Conservation (phyloP, 192 early-diverging fungal genomes). For the Jimgerdemannia flammicorona region DNA sequence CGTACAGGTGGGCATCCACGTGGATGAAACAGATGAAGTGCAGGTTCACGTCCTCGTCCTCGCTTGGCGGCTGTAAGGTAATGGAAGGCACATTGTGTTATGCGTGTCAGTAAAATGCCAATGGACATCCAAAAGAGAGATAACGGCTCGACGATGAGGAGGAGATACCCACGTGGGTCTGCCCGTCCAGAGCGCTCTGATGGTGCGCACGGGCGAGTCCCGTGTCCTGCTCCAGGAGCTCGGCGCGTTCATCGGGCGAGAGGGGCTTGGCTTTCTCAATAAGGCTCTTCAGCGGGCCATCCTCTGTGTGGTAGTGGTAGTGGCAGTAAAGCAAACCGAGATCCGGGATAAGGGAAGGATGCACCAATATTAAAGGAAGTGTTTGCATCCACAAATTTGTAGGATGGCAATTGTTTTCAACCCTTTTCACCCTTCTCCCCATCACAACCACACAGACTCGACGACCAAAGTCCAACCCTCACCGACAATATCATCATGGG, state of each 20-base stretch:
- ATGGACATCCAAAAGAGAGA: no score
- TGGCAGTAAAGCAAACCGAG: neutral
- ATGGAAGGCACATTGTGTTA: neutral
- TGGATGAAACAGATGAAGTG: slow-evolving; percentile 89
- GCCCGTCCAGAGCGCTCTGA: slow-evolving; percentile 52
- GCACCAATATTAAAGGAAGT: no score
- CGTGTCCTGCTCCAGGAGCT: slow-evolving; percentile 59
- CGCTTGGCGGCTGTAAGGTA: slow-evolving; percentile 44
- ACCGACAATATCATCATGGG: slow-evolving; percentile 53
- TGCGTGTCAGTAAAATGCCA: neutral
- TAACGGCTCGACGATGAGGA: neutral
- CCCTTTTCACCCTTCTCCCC: neutral
- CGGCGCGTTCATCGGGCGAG: slow-evolving; percentile 71
- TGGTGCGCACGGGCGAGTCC: slow-evolving; percentile 55
- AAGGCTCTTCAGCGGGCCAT: slow-evolving; percentile 62
- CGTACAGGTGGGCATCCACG: slow-evolving; percentile 74
- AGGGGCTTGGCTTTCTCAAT: slow-evolving; percentile 55
- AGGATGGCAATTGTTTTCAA: no score
- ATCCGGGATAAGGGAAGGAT: no score
- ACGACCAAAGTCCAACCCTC: neutral
- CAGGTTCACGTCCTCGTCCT: slow-evolving; percentile 73
- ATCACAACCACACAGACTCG: slow-evolving; percentile 1
- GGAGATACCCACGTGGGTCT: slow-evolving; percentile 45
- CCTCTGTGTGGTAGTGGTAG: slow-evolving; percentile 19
- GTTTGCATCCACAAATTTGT: no score